phyloP scores from a whole-genome alignment of 2,329 filamentous ascomycete species.

The Didymella sp. region DNA sequence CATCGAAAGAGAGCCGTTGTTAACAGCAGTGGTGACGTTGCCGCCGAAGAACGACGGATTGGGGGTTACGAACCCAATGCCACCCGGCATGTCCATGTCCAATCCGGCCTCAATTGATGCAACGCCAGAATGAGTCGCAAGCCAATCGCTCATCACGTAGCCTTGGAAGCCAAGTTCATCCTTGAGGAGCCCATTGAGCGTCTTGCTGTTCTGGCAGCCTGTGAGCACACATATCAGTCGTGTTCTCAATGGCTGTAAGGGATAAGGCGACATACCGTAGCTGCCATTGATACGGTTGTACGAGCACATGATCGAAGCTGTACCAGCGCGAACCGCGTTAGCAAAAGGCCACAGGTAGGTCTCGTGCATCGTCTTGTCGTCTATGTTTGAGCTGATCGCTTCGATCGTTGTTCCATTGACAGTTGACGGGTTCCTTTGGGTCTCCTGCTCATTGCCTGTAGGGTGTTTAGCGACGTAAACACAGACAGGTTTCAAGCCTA shows the following conservation, averaged over 20 bases:
- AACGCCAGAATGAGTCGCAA: slow-evolving; percentile 37
- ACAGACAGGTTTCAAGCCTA: background rate
- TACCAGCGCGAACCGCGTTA: slow-evolving; percentile 65
- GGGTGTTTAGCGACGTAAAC: slow-evolving; percentile 47
- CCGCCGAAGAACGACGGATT: slow-evolving; percentile 43
- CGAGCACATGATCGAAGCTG: slow-evolving; percentile 66
- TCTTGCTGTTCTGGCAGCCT: slow-evolving; percentile 46
- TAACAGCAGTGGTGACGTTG: slow-evolving; percentile 47
- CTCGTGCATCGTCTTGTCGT: slow-evolving; percentile 70
- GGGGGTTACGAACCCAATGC: slow-evolving; percentile 27
- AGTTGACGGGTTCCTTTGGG: slow-evolving; percentile 52
- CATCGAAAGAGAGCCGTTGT: slow-evolving; percentile 51
- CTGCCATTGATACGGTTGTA: slow-evolving; percentile 49
- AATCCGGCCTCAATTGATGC: slow-evolving; percentile 56
- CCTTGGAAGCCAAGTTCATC: slow-evolving; percentile 59
- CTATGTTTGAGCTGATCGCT: slow-evolving; percentile 55
- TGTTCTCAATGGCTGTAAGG: too few relatives aligned
- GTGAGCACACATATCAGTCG: background rate
- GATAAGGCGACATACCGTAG: background rate
- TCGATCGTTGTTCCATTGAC: slow-evolving; percentile 58
- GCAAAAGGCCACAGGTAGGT: slow-evolving; percentile 72
- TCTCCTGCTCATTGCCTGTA: slow-evolving; percentile 75
- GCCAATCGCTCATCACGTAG: slow-evolving; percentile 57
- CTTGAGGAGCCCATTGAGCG: slow-evolving; percentile 59
- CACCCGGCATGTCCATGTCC: slow-evolving; percentile 56